A percentile compares a stretch with the other conserved stretches of the same genome.
Evolutionary conservation across 2,329 filamentous ascomycete species (phyloP).

Genomic region (Claviceps purpurea): DNA sequence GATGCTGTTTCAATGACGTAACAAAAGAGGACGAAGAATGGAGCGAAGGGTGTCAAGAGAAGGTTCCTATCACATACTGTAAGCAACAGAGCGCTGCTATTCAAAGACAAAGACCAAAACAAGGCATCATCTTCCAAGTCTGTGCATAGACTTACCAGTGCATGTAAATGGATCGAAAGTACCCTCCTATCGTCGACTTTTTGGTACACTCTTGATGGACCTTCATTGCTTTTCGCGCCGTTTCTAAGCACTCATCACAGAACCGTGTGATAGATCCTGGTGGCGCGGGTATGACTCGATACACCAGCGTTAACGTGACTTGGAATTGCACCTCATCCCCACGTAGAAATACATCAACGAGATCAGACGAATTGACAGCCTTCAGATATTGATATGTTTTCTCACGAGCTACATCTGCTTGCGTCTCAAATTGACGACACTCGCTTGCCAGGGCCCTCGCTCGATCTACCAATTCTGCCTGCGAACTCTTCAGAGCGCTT

Average conservation of each 20-base stretch:
- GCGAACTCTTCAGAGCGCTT: conserved; percentile 26
- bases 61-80: conserved; percentile 26
- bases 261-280: conserved; percentile 30
- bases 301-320: conserved; percentile 36
- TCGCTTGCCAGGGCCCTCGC: conserved; percentile 26
- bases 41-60: conserved; percentile 43
- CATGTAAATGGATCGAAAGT: conserved; percentile 33
- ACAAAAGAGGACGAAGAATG: conserved; percentile 47
- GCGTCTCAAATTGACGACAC: conserved; percentile 22
- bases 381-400: conserved; percentile 24
- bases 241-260: conserved; percentile 33
- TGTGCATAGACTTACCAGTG: conserved; percentile 30
- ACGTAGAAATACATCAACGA: conserved; percentile 30
- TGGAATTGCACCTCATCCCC: conserved; percentile 35
- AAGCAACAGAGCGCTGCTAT: not conserved
- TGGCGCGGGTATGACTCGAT: conserved; percentile 36
- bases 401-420: conserved; percentile 21
- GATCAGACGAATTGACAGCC: conserved; percentile 23
- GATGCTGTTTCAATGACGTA: conserved; percentile 41
- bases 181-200: conserved; percentile 24
- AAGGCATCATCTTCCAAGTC: not conserved
- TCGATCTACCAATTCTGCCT: conserved; percentile 25
- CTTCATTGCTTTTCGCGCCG: conserved; percentile 34
- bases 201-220: conserved; percentile 32
- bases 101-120: too few relatives aligned